Evolutionary conservation across 2,329 filamentous ascomycete genomes (phyloP).

Genomic region (Fusarium sp.): DNA sequence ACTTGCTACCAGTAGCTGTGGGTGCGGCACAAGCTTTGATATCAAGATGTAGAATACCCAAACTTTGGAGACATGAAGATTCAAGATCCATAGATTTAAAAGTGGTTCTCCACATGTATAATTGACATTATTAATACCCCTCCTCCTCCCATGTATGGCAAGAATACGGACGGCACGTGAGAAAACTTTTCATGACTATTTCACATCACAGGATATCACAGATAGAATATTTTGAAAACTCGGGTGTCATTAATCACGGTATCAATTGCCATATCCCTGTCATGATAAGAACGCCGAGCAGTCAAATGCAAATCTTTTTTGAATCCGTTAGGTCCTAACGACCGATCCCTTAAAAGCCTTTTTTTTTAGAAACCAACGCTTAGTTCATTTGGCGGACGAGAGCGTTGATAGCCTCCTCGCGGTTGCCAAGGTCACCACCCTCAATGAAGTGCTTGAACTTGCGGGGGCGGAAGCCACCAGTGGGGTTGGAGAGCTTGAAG

Average conservation of each 20-base stretch:
- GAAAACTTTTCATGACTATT: not conserved
- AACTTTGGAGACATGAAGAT: not conserved
- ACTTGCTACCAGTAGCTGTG: conserved; percentile 90
- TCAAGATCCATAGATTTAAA: conserved; percentile 20
- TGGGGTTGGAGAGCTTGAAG: conserved; percentile 99
- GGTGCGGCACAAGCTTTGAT: conserved; percentile 97
- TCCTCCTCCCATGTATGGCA: conserved; percentile 13
- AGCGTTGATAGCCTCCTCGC: conserved; percentile 97
- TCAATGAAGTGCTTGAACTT: conserved; percentile 99
- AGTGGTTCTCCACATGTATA: conserved; percentile 12
- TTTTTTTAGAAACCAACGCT: conserved; percentile 25
- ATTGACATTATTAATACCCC: conserved; percentile 38
- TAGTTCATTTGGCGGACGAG: conserved; percentile 99
- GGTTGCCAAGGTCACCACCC: conserved; percentile 98
- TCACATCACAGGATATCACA: conserved; percentile 33
- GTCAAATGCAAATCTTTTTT: conserved; percentile 52
- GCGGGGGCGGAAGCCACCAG: conserved; percentile 91
- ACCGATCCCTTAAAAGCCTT: conserved; percentile 45
- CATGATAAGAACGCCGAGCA: conserved; percentile 57
- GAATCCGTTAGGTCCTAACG: conserved; percentile 43
- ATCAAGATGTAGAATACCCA: conserved; percentile 72
- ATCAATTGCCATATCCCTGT: conserved; percentile 56
- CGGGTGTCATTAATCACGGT: conserved; percentile 56
- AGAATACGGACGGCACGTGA: not conserved
- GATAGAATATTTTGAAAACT: conserved; percentile 47